Percentiles rank a stretch among this genome's conserved stretches.
These are phyloP conservation scores for Albizia julibrissin DNA, from an alignment of 306 rosid species.

Conservation along the genomic window DNA sequence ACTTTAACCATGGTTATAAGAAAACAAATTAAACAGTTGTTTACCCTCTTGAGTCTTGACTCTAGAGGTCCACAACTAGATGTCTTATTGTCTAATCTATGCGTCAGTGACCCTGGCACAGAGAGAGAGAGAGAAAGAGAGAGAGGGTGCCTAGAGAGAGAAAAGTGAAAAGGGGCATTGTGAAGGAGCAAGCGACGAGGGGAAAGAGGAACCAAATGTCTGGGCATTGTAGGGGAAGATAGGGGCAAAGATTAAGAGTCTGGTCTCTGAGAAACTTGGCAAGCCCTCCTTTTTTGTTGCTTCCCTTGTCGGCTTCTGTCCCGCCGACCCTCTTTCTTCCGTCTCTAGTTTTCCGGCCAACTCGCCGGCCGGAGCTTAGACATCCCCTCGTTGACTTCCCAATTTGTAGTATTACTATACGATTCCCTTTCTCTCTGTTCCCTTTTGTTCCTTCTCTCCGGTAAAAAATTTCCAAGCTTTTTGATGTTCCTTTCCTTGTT, in stretches of 20 bases:
- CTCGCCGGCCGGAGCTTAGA: constrained; percentile 14
- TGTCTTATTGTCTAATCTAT: constrained; percentile 22
- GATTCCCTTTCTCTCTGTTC: neutral
- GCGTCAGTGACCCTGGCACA: constrained; percentile 37
- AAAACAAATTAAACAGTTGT: neutral
- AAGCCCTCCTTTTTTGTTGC: constrained; percentile 17
- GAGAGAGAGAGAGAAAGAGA: constrained; percentile 16
- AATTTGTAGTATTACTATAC: neutral
- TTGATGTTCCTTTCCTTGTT: constrained; percentile 19
- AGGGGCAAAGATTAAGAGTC: constrained; percentile 20
- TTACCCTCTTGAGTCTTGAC: neutral
- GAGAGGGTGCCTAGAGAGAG: constrained; percentile 7
- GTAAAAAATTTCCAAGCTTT: neutral
- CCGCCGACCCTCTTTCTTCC: neutral
- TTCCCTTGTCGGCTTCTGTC: constrained; percentile 8
- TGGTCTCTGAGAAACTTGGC: constrained; percentile 53
- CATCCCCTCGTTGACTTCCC: constrained; percentile 5
- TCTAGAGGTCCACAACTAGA: constrained; percentile 39
- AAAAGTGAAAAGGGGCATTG: neutral
- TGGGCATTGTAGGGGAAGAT: constrained; percentile 17
- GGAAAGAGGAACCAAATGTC: constrained; percentile 16
- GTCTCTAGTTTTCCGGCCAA: constrained; percentile 22
- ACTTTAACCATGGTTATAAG: constrained; percentile 23
- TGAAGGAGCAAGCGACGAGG: constrained; percentile 11
- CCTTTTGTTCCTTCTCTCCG: neutral